A percentile compares a stretch with the other conserved stretches of the same genome.
phyloP scores from a whole-genome alignment of 1,139 yeast genomes.

The Blastobotrys petasosporus region DNA sequence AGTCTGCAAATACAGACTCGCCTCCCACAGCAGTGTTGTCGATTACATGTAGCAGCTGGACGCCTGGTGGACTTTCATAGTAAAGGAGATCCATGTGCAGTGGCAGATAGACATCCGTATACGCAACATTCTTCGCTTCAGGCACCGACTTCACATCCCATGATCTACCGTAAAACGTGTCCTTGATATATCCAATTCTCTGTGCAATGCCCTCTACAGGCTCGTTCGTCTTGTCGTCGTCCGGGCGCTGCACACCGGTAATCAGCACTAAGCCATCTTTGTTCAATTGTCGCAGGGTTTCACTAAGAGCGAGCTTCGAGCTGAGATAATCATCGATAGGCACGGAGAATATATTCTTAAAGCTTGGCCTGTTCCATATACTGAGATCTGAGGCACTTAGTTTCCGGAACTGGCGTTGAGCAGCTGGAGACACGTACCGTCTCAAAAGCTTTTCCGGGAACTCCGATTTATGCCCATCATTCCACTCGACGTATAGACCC shows the following conservation, averaged over 20 bases:
- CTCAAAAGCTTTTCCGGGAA: conserved; percentile 47
- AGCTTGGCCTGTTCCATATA: conserved; percentile 28
- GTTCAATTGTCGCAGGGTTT: conserved; percentile 46
- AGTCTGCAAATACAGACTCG: conserved; percentile 68
- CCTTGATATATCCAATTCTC: conserved; percentile 62
- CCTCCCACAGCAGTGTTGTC: conserved; percentile 63
- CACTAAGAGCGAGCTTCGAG: conserved; percentile 36
- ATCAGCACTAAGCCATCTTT: conserved; percentile 56
- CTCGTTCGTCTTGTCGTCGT: conserved; percentile 23
- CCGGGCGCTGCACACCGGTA: conserved; percentile 43
- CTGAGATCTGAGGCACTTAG: conserved; percentile 30
- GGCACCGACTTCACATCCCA: conserved; percentile 63
- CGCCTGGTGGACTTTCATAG: conserved; percentile 80
- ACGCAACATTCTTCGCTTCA: conserved; percentile 68
- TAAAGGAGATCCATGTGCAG: conserved; percentile 77
- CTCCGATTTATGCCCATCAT: conserved; percentile 44
- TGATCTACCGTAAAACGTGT: conserved; percentile 67
- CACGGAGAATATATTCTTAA: conserved; percentile 27
- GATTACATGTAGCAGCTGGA: conserved; percentile 64
- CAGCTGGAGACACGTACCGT: conserved; percentile 38
- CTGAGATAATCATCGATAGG: conserved; percentile 43
- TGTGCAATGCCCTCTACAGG: conserved; percentile 46
- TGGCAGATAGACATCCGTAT: conserved; percentile 61
- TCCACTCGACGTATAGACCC: conserved; percentile 49
- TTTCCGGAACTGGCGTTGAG: conserved; percentile 32